Conservation (phyloP, 2,329 filamentous ascomycete genomes). For the Exophiala sideris region DNA sequence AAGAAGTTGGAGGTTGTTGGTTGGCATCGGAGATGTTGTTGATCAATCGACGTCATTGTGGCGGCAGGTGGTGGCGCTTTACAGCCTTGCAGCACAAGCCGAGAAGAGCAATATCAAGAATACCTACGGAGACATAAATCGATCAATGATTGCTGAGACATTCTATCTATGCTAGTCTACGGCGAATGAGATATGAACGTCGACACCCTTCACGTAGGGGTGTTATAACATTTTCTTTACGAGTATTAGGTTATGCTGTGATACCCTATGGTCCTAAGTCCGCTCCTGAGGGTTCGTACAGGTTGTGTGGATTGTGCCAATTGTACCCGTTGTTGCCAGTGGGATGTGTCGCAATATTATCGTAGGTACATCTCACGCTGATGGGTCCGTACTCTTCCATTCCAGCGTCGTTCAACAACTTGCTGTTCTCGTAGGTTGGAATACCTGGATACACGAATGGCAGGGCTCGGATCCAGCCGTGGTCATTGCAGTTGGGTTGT, state of each 20-base stretch:
- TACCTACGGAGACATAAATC: not conserved
- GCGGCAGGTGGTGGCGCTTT: not conserved
- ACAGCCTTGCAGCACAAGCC: not conserved
- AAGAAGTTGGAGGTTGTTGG: not conserved
- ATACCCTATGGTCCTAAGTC: too few species aligned
- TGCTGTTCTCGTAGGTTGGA: constrained; percentile 5
- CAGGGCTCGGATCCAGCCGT: constrained; percentile 5
- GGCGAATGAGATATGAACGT: too few species aligned
- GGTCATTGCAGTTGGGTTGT: constrained; percentile 8
- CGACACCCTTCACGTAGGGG: too few species aligned
- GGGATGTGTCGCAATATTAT: not conserved
- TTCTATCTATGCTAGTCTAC: not conserved
- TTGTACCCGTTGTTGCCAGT: too few species aligned
- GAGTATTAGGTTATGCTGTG: too few species aligned
- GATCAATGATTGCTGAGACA: not conserved
- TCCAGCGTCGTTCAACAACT: constrained; percentile 1
- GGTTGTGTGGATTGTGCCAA: not conserved
- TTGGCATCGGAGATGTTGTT: not conserved
- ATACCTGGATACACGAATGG: constrained; percentile 15
- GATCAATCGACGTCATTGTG: not conserved
- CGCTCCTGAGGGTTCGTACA: not conserved
- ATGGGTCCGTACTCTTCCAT: constrained; percentile 4
- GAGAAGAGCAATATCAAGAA: not conserved
- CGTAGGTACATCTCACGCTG: constrained; percentile 11
- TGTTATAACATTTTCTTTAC: too few species aligned